These are phyloP conservation scores for Kodamaea fungicola DNA, from an alignment of 1,139 yeast species.

Conservation along the genomic window DNA sequence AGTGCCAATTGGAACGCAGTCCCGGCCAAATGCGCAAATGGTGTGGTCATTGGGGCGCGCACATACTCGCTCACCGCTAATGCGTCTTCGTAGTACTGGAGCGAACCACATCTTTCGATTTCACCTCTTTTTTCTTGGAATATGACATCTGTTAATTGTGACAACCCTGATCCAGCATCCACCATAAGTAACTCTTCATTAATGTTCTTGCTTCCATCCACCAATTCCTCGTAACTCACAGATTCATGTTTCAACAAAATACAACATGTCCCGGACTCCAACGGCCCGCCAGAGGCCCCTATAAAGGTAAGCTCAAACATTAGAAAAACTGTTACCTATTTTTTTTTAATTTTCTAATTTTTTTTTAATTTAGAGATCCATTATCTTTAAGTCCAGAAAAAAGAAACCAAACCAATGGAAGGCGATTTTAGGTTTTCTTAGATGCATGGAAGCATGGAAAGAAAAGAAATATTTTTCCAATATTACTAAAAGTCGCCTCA, in stretches of 20 bases:
- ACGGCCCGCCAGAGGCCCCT: slow-evolving; percentile 80
- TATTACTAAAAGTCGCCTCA: too few species aligned
- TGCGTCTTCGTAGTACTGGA: slow-evolving; percentile 27
- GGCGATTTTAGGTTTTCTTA: neutral
- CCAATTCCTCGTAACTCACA: slow-evolving; percentile 34
- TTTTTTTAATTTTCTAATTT: slow-evolving; percentile 2
- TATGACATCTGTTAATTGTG: slow-evolving; percentile 53
- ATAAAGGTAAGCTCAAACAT: slow-evolving; percentile 53
- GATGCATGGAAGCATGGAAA: slow-evolving; percentile 2
- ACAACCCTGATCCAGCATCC: slow-evolving; percentile 79
- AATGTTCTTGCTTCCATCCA: slow-evolving; percentile 9
- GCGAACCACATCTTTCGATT: slow-evolving; percentile 12
- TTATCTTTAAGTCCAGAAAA: neutral
- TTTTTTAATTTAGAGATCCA: neutral
- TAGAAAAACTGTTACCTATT: neutral
- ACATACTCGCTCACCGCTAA: slow-evolving; percentile 17
- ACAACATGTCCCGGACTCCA: slow-evolving; percentile 64
- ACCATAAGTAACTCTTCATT: slow-evolving; percentile 43
- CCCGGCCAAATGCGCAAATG: slow-evolving; percentile 22
- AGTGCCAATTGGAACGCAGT: slow-evolving; percentile 19
- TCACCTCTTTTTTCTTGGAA: slow-evolving; percentile 24
- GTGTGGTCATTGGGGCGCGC: slow-evolving; percentile 21
- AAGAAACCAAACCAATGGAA: neutral
- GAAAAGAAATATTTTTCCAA: neutral
- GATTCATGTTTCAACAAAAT: slow-evolving; percentile 57